These are phyloP conservation scores for Aspergillus jensenii DNA, from an alignment of 2,329 filamentous ascomycete genomes.

Conservation along the genomic window DNA sequence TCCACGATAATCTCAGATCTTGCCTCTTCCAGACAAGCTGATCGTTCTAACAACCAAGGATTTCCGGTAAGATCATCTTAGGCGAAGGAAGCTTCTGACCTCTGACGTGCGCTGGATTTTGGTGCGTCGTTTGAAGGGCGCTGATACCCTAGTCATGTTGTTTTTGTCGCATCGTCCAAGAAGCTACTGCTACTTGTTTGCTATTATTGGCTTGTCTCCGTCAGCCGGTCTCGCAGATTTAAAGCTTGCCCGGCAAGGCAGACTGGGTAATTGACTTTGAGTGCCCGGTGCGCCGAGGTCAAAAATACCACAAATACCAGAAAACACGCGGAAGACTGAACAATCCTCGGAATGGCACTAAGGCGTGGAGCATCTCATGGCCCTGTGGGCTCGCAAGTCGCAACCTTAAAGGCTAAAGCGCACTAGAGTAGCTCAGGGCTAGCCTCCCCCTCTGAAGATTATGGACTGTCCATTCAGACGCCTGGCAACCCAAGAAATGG, in stretches of 20 bases:
- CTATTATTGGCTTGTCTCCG: not conserved
- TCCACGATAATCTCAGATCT: slow-evolving; percentile 6
- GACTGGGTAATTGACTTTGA: not conserved
- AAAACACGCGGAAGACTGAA: not conserved
- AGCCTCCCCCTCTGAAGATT: slow-evolving; percentile 4
- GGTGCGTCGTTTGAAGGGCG: not conserved
- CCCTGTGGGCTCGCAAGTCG: not conserved
- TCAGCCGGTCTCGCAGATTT: not conserved
- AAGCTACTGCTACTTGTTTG: not conserved
- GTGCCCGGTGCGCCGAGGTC: not conserved
- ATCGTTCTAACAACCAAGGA: not conserved
- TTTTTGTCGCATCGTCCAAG: not conserved
- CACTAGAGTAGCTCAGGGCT: not conserved
- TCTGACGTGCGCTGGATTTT: not conserved
- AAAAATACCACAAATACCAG: not conserved
- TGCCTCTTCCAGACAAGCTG: slow-evolving; percentile 2
- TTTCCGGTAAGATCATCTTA: not conserved
- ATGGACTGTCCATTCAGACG: not conserved
- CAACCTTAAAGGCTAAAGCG: slow-evolving; percentile 12
- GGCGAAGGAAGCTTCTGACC: not conserved
- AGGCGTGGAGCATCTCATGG: slow-evolving; percentile 7
- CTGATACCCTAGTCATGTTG: not conserved
- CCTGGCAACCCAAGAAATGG: not conserved
- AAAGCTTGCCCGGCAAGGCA: slow-evolving; percentile 8
- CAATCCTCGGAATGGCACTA: not conserved